A percentile compares a stretch with the other conserved stretches of the same genome.
Conservation (phyloP, 2,329 filamentous ascomycete genomes). For the Geosmithia flava region DNA sequence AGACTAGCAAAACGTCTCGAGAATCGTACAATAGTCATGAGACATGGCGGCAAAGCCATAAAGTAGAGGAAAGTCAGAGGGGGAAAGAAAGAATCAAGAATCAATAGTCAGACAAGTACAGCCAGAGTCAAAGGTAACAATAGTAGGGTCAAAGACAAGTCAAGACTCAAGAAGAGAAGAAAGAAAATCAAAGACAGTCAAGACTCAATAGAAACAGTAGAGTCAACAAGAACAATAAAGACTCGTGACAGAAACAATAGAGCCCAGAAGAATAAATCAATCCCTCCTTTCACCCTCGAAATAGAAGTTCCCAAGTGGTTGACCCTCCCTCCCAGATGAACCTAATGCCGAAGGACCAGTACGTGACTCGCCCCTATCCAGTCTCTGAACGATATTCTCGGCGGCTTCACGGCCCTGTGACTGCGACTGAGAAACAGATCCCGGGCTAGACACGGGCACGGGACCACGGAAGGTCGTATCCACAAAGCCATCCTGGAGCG, state of each 20-base stretch:
- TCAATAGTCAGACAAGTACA: too few species aligned
- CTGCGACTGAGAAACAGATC: too few species aligned
- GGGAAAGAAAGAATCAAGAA: too few species aligned
- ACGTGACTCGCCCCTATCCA: slow-evolving; percentile 36
- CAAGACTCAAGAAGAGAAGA: not conserved
- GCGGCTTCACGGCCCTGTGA: slow-evolving; percentile 36
- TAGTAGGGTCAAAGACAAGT: not conserved
- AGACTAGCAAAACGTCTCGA: too few species aligned
- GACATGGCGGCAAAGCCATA: too few species aligned
- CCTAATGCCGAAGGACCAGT: slow-evolving; percentile 24
- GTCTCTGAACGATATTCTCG: slow-evolving; percentile 48
- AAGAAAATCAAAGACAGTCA: not conserved
- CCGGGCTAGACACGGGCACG: slow-evolving; percentile 20
- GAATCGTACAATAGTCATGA: too few species aligned
- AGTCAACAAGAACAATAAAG: not conserved
- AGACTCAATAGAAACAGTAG: too few species aligned
- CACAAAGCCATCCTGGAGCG: slow-evolving; percentile 38
- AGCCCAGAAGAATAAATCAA: not conserved
- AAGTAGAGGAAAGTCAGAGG: too few species aligned
- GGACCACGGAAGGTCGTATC: slow-evolving; percentile 53
- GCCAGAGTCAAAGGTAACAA: too few species aligned
- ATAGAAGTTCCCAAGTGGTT: slow-evolving; percentile 43
- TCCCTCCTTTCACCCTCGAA: slow-evolving; percentile 32
- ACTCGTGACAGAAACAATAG: not conserved
- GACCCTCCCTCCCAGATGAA: slow-evolving; percentile 29